Evolutionary conservation across 2,329 filamentous ascomycete genomes (phyloP).

Genomic region (Botryotinia globosa): DNA sequence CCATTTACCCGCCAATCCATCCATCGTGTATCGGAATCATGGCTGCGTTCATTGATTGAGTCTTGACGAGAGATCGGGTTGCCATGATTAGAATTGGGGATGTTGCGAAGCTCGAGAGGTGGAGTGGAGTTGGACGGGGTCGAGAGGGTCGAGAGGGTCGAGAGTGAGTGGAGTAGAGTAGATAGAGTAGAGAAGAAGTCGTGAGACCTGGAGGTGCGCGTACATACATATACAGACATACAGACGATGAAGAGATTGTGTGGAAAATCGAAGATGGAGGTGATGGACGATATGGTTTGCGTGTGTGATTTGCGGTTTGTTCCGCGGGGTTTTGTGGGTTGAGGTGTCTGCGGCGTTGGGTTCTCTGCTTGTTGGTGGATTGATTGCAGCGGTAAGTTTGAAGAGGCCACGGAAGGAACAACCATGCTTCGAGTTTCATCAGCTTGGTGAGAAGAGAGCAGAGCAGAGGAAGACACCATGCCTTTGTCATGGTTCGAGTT

Average conservation of each 20-base stretch:
- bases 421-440: neutral
- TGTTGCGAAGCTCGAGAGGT: no score
- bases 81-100: no score
- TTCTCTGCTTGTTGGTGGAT: neutral
- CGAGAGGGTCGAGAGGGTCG: no score
- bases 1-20: no score
- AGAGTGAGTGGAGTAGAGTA: no score
- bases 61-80: no score
- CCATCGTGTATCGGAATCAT: neutral
- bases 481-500: neutral
- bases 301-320: no score
- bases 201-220: no score
- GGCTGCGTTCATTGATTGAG: no score
- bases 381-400: neutral
- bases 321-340: neutral
- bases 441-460: neutral
- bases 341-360: neutral
- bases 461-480: constrained; percentile 24
- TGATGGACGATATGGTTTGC: neutral
- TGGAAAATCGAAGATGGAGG: neutral
- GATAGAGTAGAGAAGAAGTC: no score
- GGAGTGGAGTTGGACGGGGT: no score
- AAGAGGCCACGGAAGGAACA: neutral
- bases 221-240: no score
- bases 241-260: neutral